A percentile compares a stretch with the other conserved stretches of the same genome.
These are phyloP conservation scores for Auxenochlorella pyrenoidosa DNA, from an alignment of 139 green algal species.

Conservation along the genomic window DNA sequence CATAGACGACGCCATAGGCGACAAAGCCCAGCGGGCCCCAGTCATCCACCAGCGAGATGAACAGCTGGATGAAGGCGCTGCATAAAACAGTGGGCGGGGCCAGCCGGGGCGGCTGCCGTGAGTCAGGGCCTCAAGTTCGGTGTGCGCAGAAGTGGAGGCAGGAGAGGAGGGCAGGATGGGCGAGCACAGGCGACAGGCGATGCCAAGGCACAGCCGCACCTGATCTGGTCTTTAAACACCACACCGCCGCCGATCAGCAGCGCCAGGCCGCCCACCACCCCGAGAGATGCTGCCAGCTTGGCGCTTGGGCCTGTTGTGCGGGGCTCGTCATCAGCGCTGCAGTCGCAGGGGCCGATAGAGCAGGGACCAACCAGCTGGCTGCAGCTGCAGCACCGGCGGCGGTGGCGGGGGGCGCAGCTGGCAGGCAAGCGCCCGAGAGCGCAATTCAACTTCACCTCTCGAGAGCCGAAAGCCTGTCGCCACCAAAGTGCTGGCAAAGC, in stretches of 20 bases:
- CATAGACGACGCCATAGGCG: constrained; percentile 70
- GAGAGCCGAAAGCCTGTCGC: no score
- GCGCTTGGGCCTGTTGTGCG: not conserved
- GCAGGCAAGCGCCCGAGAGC: no score
- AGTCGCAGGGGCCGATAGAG: not conserved
- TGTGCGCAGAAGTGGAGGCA: no score
- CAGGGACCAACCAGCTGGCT: no score
- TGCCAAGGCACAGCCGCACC: not conserved
- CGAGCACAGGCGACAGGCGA: no score
- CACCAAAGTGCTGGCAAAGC: no score
- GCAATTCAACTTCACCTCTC: no score
- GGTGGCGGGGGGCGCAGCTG: no score
- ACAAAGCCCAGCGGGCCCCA: constrained; percentile 76
- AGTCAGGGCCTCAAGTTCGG: no score
- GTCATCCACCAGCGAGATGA: constrained; percentile 63
- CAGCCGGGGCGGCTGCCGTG: no score
- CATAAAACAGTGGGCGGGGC: not conserved
- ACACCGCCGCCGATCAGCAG: constrained; percentile 59
- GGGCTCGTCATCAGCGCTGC: not conserved
- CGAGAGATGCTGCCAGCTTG: constrained; percentile 45
- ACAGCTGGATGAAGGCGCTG: constrained; percentile 39
- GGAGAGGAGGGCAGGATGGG: no score
- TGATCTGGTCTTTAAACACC: constrained; percentile 68
- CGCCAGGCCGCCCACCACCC: constrained; percentile 52
- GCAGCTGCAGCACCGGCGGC: no score